Base-by-base conservation (phyloP, 441 rosid genomes). In the Viola pubescens region DNA sequence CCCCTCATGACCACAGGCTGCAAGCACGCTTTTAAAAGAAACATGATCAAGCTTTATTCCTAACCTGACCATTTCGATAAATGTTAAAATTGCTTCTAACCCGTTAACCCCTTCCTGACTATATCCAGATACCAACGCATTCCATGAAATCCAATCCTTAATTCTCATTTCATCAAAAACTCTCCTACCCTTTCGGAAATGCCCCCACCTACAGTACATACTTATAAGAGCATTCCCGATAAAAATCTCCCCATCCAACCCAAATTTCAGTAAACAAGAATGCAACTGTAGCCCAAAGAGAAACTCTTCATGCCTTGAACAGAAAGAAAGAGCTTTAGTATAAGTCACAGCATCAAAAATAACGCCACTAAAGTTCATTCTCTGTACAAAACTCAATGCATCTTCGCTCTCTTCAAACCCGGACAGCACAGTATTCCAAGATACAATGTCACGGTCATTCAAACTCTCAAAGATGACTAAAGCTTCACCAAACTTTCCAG, bases 341-440 rank as follows among this genome's bases (percentile, higher is more conserved):
- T 63, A 84, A 54, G 84, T 85, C 9, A 82, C 84, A 2, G 89
- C 76, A 70, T 90, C 94, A 62, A 81, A 86, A 67, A 49, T 62
- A 41, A 86, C 75, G 49, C 87, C 90, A 51, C 37, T 52, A 2
- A 57, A 69, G 49, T 73, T 75, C 96, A 90, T 86, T 64, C 71
- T 71, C 55, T 59, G 67, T 68, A 82, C 83, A 72, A 86, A 80
- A 43, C 60, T 26, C 58, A 86, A 14, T n/a, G 86, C 88, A 64
- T 71, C 77, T 53, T 76, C 81, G 50, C 75, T 68, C 45, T 71
- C 74, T 61, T 65, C 77, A 69, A 77, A 80, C 5, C 95, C 97
- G 5, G 97, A 85, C 68, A 90, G 87, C 58, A 85, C 66, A 59
- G 95, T 87, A 63, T 90, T 90, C 91, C 94, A 87, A 46, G 97